Evolutionary conservation across 768 basidiomycete species (phyloP).

Genomic region (Xerocomellus intermedius): DNA sequence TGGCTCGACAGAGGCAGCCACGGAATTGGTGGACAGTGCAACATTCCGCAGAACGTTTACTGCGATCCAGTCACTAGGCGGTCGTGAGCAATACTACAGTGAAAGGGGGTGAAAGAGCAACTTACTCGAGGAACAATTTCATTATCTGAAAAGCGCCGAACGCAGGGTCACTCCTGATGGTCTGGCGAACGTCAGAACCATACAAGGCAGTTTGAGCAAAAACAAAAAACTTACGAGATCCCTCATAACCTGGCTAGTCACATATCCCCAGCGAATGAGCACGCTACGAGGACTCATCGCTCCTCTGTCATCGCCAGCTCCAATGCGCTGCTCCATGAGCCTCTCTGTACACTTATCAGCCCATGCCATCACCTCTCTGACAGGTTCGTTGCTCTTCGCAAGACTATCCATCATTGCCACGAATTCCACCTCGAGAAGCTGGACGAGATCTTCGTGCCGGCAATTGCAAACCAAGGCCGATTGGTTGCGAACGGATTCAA

Average conservation of each 20-base stretch:
- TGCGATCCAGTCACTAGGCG: conserved; percentile 83
- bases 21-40: conserved; percentile 86
- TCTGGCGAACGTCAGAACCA: conserved; percentile 43
- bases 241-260: conserved; percentile 90
- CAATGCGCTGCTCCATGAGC: conserved; percentile 69
- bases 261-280: conserved; percentile 89
- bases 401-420: conserved; percentile 72
- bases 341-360: conserved; percentile 87
- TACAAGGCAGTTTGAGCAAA: neutral
- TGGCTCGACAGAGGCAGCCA: conserved; percentile 88
- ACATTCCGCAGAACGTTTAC: conserved; percentile 85
- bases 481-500: conserved; percentile 88
- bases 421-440: conserved; percentile 83
- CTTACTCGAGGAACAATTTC: conserved; percentile 88
- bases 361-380: conserved; percentile 86
- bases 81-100: conserved; percentile 18
- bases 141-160: conserved; percentile 92
- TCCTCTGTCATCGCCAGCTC: conserved; percentile 65
- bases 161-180: conserved; percentile 88
- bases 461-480: conserved; percentile 93
- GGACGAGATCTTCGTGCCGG: conserved; percentile 84
- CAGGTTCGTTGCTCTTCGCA: conserved; percentile 72
- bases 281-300: conserved; percentile 86
- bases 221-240: conserved; percentile 61
- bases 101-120: conserved; percentile 14